Conservation (phyloP, 176 grass and related monocot species). For the Ensete ventricosum region DNA sequence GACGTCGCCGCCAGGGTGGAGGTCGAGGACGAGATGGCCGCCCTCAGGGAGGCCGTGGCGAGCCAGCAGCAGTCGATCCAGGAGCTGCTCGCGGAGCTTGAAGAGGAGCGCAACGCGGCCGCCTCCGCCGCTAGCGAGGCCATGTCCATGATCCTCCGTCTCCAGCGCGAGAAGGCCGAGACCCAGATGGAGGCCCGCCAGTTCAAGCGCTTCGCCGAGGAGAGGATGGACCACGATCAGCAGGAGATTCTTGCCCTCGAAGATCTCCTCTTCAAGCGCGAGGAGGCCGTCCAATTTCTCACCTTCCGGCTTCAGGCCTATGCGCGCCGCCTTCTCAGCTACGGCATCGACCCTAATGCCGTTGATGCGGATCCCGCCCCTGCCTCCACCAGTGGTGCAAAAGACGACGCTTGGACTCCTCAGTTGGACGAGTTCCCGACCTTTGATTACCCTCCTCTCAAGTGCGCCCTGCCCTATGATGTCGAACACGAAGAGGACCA, state of each 20-base stretch:
- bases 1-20: constrained; percentile 40
- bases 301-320: constrained; percentile 45
- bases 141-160: constrained; percentile 96
- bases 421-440: constrained; percentile 15
- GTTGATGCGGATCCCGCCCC: constrained; percentile 10
- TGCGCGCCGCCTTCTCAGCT: constrained; percentile 34
- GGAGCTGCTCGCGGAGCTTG: constrained; percentile 58
- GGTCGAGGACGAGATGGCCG: constrained; percentile 42
- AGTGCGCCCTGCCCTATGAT: neutral
- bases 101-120: constrained; percentile 74
- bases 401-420: constrained; percentile 9
- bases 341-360: constrained; percentile 48
- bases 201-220: constrained; percentile 88
- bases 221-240: constrained; percentile 82
- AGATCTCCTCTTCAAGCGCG: constrained; percentile 48
- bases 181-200: constrained; percentile 93
- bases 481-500: neutral
- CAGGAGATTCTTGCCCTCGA: constrained; percentile 50
- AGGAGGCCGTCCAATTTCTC: constrained; percentile 30
- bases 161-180: constrained; percentile 93
- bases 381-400: neutral
- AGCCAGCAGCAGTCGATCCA: constrained; percentile 45
- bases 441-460: constrained; percentile 11
- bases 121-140: constrained; percentile 82
- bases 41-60: constrained; percentile 50